phyloP scores from a whole-genome alignment of 2,329 filamentous ascomycete species.

The Cryphonectria carpinicola region DNA sequence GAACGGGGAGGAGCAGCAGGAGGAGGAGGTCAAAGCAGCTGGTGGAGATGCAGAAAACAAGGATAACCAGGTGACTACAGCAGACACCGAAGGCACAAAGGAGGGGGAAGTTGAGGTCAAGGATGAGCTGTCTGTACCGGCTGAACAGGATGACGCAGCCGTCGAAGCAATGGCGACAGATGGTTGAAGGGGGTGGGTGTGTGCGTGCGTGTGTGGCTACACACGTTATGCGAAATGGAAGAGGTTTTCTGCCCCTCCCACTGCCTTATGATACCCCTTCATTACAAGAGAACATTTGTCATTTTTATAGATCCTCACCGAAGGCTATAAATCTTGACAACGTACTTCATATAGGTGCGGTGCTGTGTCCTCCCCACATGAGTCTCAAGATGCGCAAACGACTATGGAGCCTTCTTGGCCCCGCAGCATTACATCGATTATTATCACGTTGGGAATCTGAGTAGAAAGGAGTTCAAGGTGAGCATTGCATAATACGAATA shows the following conservation, averaged over 20 bases:
- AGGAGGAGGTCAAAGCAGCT: conserved; percentile 34
- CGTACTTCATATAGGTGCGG: neutral
- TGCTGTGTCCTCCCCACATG: neutral
- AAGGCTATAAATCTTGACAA: neutral
- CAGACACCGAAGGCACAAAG: neutral
- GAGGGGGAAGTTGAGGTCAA: conserved; percentile 13
- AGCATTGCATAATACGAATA: neutral
- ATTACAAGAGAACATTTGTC: neutral
- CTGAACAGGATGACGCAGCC: conserved; percentile 11
- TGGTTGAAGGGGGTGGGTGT: neutral
- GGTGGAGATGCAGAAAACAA: neutral
- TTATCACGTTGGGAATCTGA: neutral
- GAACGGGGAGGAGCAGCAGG: neutral
- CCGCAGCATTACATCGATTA: neutral
- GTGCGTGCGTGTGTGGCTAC: no score
- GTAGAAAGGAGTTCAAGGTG: neutral
- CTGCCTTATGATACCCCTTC: conserved; percentile 24
- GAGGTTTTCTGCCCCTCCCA: neutral
- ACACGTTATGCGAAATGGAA: conserved; percentile 2
- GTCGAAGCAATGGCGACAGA: conserved; percentile 10
- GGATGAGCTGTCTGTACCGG: neutral
- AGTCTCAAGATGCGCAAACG: neutral
- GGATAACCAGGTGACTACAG: neutral
- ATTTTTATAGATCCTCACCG: neutral
- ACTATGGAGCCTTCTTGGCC: neutral